Evolutionary conservation across 306 rosid species (phyloP), one percentile per base, ranked within the genome.

Genomic region (Trifolium dubium): DNA sequence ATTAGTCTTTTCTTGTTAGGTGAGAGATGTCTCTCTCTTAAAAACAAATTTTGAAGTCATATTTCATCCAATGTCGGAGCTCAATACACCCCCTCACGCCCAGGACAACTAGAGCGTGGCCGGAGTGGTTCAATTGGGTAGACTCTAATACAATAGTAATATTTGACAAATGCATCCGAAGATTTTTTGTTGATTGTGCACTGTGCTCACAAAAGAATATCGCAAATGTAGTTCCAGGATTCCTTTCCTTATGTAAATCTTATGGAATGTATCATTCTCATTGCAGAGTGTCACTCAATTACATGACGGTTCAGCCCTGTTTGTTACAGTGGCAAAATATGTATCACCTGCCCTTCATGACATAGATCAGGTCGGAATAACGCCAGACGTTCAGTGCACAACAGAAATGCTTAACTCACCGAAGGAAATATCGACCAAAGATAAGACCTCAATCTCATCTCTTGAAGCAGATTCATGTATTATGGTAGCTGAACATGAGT

Each of bases 361-460:
- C 85, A 94, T 94, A 64, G 97, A 91, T 85, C 96, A 88, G 73
- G 97, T 94, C 31, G 98, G 98, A 3, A 91, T 94, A 55, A 62
- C 82, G 2, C 98, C 98, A 8, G 98, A 94, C 41, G 89, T 94
- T 51, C 98, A 88, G 75, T 94, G 98, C 89, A 89, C 98, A 13
- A 83, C 97, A 55, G 97, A 91, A 51, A 83, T 90, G 88, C 86
- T 91, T 9, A 86, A 67, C 72, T 71, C 88, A 61, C 43, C 92
- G 0, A 88, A 77, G 73, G 89, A 86, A 5, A 29, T 72, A 8
- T 44, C 82, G 39, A 73, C 30, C 35, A 90, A 87, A 84, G 77
- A 76, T 15, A 89, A 69, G 77, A 81, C 76, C 80, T 46, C 91
- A 1, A 81, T 37, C 75, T 85, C 90, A 64, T 82, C 96, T 61